These are phyloP conservation scores for Hemileccinum rubropunctum DNA, from an alignment of 768 basidiomycete species.

Conservation along the genomic window DNA sequence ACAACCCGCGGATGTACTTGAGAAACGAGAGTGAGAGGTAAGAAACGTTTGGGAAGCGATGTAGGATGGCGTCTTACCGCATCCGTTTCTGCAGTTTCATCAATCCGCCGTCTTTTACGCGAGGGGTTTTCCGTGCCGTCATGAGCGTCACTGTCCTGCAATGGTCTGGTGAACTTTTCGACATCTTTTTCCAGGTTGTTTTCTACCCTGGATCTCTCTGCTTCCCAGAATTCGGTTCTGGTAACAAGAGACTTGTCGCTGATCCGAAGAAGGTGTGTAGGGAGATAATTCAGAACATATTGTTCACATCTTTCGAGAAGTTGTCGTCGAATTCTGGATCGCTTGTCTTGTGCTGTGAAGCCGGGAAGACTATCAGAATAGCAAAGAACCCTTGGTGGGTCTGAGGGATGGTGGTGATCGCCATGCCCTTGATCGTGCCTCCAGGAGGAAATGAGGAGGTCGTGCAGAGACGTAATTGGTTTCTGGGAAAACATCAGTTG, in stretches of 20 bases:
- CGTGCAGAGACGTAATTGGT: not conserved
- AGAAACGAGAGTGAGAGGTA: not conserved
- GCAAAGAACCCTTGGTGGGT: slow-evolving; percentile 3
- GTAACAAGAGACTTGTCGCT: slow-evolving; percentile 15
- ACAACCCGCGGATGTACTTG: slow-evolving; percentile 10
- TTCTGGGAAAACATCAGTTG: not conserved
- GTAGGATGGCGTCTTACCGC: not conserved
- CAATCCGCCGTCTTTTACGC: not conserved
- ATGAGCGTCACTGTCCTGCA: not conserved
- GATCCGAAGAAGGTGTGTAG: slow-evolving; percentile 15
- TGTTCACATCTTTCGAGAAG: slow-evolving; percentile 11
- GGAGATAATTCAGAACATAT: slow-evolving; percentile 19
- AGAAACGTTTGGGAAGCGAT: not conserved
- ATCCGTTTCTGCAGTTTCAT: not conserved
- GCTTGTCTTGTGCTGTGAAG: not conserved
- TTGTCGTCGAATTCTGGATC: not conserved
- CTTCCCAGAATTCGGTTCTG: slow-evolving; percentile 11
- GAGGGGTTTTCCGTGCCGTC: not conserved
- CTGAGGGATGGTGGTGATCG: not conserved
- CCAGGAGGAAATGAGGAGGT: slow-evolving; percentile 4
- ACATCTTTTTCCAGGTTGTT: not conserved
- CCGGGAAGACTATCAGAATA: not conserved
- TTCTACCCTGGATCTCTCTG: slow-evolving; percentile 8
- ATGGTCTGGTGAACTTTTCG: not conserved
- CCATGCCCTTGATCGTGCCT: not conserved